Percentiles rank a stretch among this genome's conserved stretches.
Evolutionary conservation across 2,329 filamentous ascomycete species (phyloP).

Genomic region (Penicillium sp.): DNA sequence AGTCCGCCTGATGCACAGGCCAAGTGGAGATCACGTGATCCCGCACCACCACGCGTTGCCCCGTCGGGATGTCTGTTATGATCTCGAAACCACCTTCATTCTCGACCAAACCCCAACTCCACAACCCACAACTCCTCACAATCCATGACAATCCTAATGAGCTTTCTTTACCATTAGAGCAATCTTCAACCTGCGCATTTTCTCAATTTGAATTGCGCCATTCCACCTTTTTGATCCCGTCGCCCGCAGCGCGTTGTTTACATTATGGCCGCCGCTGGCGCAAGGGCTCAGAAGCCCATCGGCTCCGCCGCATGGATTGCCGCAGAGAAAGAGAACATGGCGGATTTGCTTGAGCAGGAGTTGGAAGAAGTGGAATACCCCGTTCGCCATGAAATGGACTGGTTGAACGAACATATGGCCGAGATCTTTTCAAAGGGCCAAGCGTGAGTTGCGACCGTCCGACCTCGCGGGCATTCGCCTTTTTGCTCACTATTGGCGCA

Average conservation of each 20-base stretch:
- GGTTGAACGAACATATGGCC: constrained; percentile 98
- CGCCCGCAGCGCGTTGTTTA: constrained; percentile 41
- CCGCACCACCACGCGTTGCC: constrained; percentile 25
- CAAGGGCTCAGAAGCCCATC: constrained; percentile 58
- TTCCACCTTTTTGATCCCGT: constrained; percentile 15
- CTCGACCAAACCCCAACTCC: constrained; percentile 17
- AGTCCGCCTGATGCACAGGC: not conserved
- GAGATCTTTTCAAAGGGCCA: constrained; percentile 87
- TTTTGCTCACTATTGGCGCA: constrained; percentile 49
- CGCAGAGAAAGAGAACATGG: constrained; percentile 78
- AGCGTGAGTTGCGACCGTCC: constrained; percentile 64
- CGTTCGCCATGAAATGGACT: constrained; percentile 91
- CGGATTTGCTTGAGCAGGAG: constrained; percentile 76
- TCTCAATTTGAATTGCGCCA: not conserved
- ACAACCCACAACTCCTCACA: constrained; percentile 10
- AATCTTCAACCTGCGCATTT: constrained; percentile 1
- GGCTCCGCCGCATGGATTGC: constrained; percentile 84
- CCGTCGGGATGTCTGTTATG: constrained; percentile 32
- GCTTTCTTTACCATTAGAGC: not conserved
- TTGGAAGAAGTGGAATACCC: constrained; percentile 92
- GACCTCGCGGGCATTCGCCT: constrained; percentile 7
- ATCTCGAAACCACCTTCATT: constrained; percentile 27
- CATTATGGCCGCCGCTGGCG: constrained; percentile 44
- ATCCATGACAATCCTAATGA: not conserved
- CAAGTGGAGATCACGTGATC: constrained; percentile 23